Evolutionary conservation across 805 yeast genomes (phyloP).

Genomic region (Teunomyces pallodes): DNA sequence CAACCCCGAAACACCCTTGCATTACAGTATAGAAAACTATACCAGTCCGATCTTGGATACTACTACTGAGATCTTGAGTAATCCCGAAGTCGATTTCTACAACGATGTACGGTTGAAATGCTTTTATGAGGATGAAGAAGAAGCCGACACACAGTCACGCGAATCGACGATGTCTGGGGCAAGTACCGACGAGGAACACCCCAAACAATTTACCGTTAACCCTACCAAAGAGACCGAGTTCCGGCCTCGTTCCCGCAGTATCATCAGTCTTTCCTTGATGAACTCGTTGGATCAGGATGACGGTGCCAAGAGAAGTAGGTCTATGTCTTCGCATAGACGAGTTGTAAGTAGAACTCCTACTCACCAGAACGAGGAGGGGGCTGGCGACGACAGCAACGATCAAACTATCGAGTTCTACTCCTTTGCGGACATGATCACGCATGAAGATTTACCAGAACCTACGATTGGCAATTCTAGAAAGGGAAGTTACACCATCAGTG

Average conservation of each 20-base stretch:
- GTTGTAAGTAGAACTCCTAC: not conserved
- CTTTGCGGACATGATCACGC: slow-evolving; percentile 28
- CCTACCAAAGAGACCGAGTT: slow-evolving; percentile 2
- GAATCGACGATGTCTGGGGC: slow-evolving; percentile 3
- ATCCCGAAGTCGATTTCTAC: slow-evolving; percentile 23
- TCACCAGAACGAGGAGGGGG: not conserved
- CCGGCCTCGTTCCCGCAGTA: slow-evolving; percentile 20
- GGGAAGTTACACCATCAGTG: slow-evolving; percentile 17
- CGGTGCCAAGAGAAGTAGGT: slow-evolving; percentile 2
- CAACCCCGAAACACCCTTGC: slow-evolving; percentile 19
- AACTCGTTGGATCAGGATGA: slow-evolving; percentile 14
- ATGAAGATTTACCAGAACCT: slow-evolving; percentile 13
- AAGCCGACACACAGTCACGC: not conserved
- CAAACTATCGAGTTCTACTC: slow-evolving; percentile 30
- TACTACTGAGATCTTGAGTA: slow-evolving; percentile 27
- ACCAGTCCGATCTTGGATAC: slow-evolving; percentile 30
- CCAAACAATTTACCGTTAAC: not conserved
- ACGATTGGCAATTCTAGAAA: slow-evolving; percentile 2
- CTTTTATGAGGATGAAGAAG: slow-evolving; percentile 13
- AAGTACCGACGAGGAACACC: not conserved
- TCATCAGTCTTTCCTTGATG: slow-evolving; percentile 20
- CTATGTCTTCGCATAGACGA: slow-evolving; percentile 1
- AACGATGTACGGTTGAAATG: slow-evolving; percentile 24
- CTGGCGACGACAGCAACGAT: slow-evolving; percentile 4
- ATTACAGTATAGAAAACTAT: slow-evolving; percentile 27